These are phyloP conservation scores for Trichoderma brevicompactum DNA, from an alignment of 2,329 filamentous ascomycete genomes.

Conservation along the genomic window DNA sequence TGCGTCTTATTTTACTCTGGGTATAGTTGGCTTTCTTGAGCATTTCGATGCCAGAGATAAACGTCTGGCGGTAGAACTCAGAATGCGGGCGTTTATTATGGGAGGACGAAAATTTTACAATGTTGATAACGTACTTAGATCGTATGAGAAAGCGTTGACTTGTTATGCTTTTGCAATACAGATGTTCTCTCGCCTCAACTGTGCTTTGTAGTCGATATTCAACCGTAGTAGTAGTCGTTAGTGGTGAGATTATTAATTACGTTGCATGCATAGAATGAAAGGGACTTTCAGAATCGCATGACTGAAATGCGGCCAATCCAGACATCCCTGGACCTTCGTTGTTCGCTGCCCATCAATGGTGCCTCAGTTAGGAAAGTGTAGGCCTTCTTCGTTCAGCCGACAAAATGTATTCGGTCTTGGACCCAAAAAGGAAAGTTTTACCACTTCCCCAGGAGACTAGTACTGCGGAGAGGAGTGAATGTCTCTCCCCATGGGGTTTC, in stretches of 20 bases:
- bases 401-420: neutral
- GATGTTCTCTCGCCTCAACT: neutral
- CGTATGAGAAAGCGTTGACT: neutral
- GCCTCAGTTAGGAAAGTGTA: neutral
- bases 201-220: neutral
- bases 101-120: neutral
- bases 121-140: neutral
- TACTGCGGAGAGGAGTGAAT: neutral
- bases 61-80: neutral
- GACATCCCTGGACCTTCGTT: neutral
- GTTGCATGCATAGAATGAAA: no score
- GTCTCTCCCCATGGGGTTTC: neutral
- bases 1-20: neutral
- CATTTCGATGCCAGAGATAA: neutral
- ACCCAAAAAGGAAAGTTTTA: conserved; percentile 1
- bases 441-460: conserved; percentile 1
- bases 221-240: neutral
- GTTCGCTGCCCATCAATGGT: neutral
- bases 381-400: neutral
- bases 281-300: no score
- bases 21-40: neutral
- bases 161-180: neutral
- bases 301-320: no score
- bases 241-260: no score
- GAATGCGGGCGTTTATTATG: neutral